Evolutionary conservation across 305 asterid species (phyloP).

Genomic region (Caryopteris hybrid): DNA sequence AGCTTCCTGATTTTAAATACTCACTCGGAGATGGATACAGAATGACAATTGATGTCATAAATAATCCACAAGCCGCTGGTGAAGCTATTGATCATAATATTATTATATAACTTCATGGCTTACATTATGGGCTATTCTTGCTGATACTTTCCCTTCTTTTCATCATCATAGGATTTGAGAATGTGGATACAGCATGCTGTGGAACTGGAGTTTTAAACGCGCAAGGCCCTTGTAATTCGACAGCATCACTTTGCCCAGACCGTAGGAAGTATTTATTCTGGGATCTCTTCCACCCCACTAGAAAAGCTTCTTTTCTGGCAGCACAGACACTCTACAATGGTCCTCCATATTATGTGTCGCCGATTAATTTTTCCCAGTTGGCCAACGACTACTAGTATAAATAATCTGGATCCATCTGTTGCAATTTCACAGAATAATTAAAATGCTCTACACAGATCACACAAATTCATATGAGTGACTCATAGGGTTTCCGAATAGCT

Average conservation of each 20-base stretch:
- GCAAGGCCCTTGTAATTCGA: constrained; percentile 39
- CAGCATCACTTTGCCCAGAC: constrained; percentile 45
- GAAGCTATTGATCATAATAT: constrained; percentile 10
- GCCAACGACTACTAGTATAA: constrained; percentile 29
- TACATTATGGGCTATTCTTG: neutral
- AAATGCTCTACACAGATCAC: neutral
- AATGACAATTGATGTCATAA: constrained; percentile 56
- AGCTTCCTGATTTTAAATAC: constrained; percentile 49
- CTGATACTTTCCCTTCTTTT: neutral
- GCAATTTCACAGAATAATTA: neutral
- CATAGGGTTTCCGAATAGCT: too few relatives aligned
- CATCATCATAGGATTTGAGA: constrained; percentile 38
- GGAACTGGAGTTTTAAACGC: constrained; percentile 55
- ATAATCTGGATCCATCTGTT: neutral
- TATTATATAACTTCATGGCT: neutral
- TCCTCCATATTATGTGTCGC: constrained; percentile 49
- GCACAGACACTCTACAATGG: constrained; percentile 59
- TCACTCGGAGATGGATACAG: constrained; percentile 64
- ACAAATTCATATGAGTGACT: neutral
- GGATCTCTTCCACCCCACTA: constrained; percentile 68
- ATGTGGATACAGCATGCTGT: constrained; percentile 66
- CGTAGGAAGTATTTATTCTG: constrained; percentile 54
- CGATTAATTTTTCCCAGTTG: constrained; percentile 64
- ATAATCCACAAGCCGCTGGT: constrained; percentile 45
- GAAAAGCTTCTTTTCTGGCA: constrained; percentile 48